phyloP scores from a whole-genome alignment of 2,329 filamentous ascomycete genomes.

The Paraphaeosphaeria sporulosa region DNA sequence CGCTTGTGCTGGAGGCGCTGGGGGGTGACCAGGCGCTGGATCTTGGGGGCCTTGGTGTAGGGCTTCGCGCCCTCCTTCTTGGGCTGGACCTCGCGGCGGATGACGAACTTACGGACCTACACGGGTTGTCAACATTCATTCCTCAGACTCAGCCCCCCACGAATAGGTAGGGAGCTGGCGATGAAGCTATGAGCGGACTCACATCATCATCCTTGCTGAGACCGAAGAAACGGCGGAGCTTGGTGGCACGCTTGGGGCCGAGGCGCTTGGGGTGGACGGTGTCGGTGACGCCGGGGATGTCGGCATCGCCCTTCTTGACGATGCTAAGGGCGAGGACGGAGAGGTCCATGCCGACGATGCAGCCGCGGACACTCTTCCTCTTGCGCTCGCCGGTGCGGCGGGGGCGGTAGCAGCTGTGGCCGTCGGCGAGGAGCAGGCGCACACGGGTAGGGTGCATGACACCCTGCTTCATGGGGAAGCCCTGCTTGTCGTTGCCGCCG shows the following conservation, averaged over 20 bases:
- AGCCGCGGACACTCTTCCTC: slow-evolving; percentile 98
- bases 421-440: slow-evolving; percentile 91
- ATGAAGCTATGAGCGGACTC: slow-evolving; percentile 76
- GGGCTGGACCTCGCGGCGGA: slow-evolving; percentile 95
- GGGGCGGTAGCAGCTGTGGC: slow-evolving; percentile 99
- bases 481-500: slow-evolving; percentile 99
- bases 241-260: slow-evolving; percentile 99
- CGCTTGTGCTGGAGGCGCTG: slow-evolving; percentile 99
- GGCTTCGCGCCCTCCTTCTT: slow-evolving; percentile 97
- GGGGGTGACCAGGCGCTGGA: slow-evolving; percentile 98
- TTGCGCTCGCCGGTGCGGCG: slow-evolving; percentile 98
- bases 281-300: slow-evolving; percentile 97
- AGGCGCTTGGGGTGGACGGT: slow-evolving; percentile 98
- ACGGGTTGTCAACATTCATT: slow-evolving; percentile 37
- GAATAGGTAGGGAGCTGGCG: slow-evolving; percentile 57
- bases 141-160: slow-evolving; percentile 58
- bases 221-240: slow-evolving; percentile 99
- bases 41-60: slow-evolving; percentile 99
- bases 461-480: slow-evolving; percentile 99
- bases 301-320: slow-evolving; percentile 96
- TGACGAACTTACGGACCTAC: slow-evolving; percentile 99
- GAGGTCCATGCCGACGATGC: slow-evolving; percentile 96
- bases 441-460: slow-evolving; percentile 99
- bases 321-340: slow-evolving; percentile 92
- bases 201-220: slow-evolving; percentile 99